Base-by-base conservation (phyloP, 2,329 filamentous ascomycete species). In the Ceratocystis colombiana region DNA sequence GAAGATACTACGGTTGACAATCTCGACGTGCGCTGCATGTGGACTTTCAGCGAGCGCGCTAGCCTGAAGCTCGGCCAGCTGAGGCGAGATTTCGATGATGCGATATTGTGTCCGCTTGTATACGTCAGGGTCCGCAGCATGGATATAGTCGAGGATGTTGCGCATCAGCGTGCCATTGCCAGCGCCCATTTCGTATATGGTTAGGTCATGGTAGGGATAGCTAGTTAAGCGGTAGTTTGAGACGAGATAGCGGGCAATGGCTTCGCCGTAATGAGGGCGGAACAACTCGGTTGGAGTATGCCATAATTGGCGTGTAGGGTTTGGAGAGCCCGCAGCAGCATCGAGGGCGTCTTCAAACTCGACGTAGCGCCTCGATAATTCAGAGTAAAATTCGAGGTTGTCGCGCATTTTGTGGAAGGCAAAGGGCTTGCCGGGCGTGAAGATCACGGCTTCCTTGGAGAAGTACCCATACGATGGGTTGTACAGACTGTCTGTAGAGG, bases 161-260 rank as follows among this genome's bases (percentile, higher is more conserved):
- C 94, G 82, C 94, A 99, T 99, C 73, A 99, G 83, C 0, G 95
- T 99, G 69, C 94, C 94, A 72, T 96, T 93, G 71, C 94, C 94
- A 48, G 94, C 94, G 64, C 94, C 94, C 88, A 99, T 96, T 75
- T 99, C 94, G 82, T 96, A 99, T 75, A 99, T 95, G 72, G 96
- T 89, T 64, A 99, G 83, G 76, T 99, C 94, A 76, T 96, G 87
- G 79, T 97, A 96, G 1, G 94, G 94, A 74, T 94, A 97, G 66
- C 90, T 84, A 57, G 89, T 90, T 74, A 96, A 84, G 74, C 94
- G 91, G 82, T 99, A 99, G 78, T 99, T 96, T 70, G 90, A 87
- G 70, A 97, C 87, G 57, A 99, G 84, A 75, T 97, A 96, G 22
- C 93, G 87, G n/a, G 93, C 94, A 71, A 99, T 90, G 44, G 94